Evolutionary conservation across 441 rosid genomes (phyloP), one percentile per base, ranked within the genome.

Genomic region (Manihot esculenta): DNA sequence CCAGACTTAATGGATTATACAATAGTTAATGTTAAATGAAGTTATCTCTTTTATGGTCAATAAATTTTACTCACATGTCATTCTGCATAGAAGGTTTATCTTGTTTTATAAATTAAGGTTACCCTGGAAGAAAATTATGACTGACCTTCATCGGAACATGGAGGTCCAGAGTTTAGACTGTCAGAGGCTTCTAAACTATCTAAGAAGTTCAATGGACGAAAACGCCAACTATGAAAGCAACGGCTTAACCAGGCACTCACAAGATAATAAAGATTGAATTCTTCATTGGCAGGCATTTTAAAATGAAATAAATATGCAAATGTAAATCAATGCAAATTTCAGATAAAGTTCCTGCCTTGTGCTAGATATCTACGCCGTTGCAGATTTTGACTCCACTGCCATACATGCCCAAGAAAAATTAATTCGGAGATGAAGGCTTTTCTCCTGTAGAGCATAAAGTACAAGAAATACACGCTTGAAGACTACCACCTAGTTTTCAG

Each of bases 401-500:
- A 38, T 38, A 38, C 48, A 23, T 33, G 50, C 61, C 35, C 42
- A 61, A 42, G 10, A 45, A 66, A 62, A n/a, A 3, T 56, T 27
- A 45, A 44, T 58, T 15, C 18, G 20, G 27, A 47, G 60, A 47
- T 27, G 68, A 11, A 57, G 5, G 55, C 41, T 56, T 55, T 7
- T 48, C 58, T 48, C 59, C 17, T 7, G 48, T 30, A 30, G 15
- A 30, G 49, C 35, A 42, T 42, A 48, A 26, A 54, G 64, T n/a
- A 65, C 62, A 60, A 23, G 69, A 58, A 64, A 47, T 68, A 41
- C 55, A 48, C 27, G 18, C 53, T 64, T 54, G 70, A 27, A 57
- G 49, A 11, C 2, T 15, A 38, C 56, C 35, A 17, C 57, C 63
- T 83, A 81, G 54, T 83, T 59, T 62, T 78, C 84, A 18, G 71